A percentile compares a stretch with the other conserved stretches of the same genome.
phyloP scores from a whole-genome alignment of 2,329 filamentous ascomycete genomes.

The Colletotrichum tanaceti region DNA sequence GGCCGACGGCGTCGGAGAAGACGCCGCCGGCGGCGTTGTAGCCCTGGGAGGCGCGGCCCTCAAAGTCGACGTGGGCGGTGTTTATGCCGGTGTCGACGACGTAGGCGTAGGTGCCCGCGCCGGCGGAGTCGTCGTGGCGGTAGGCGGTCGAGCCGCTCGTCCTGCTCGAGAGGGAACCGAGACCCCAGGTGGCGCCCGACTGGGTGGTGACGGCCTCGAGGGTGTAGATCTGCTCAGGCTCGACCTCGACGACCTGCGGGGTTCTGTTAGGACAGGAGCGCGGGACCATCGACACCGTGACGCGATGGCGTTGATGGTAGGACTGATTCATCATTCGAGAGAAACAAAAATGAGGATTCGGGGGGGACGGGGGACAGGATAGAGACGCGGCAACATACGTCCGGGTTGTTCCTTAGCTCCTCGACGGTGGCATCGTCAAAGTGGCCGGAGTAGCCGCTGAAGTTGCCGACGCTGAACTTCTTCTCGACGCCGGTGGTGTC shows the following conservation, averaged over 20 bases:
- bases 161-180: slow-evolving; percentile 10
- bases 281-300: too few species aligned
- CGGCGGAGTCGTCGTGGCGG: slow-evolving; percentile 54
- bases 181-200: slow-evolving; percentile 6
- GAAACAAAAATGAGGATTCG: too few species aligned
- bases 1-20: slow-evolving; percentile 51
- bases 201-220: neutral
- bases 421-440: slow-evolving; percentile 56
- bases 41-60: slow-evolving; percentile 55
- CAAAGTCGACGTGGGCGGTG: slow-evolving; percentile 57
- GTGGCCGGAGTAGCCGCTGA: slow-evolving; percentile 56
- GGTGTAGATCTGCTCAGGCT: neutral
- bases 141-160: slow-evolving; percentile 49
- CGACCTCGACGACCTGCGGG: neutral
- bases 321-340: too few species aligned
- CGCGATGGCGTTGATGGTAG: too few species aligned
- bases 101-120: slow-evolving; percentile 59
- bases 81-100: slow-evolving; percentile 67
- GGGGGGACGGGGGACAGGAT: too few species aligned
- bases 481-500: slow-evolving; percentile 53
- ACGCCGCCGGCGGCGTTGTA: slow-evolving; percentile 46
- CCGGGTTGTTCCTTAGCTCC: slow-evolving; percentile 49
- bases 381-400: neutral
- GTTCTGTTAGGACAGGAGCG: too few species aligned
- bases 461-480: slow-evolving; percentile 52